Evolutionary conservation across 2,329 filamentous ascomycete species (phyloP).

Genomic region (Neofusicoccum sp.): DNA sequence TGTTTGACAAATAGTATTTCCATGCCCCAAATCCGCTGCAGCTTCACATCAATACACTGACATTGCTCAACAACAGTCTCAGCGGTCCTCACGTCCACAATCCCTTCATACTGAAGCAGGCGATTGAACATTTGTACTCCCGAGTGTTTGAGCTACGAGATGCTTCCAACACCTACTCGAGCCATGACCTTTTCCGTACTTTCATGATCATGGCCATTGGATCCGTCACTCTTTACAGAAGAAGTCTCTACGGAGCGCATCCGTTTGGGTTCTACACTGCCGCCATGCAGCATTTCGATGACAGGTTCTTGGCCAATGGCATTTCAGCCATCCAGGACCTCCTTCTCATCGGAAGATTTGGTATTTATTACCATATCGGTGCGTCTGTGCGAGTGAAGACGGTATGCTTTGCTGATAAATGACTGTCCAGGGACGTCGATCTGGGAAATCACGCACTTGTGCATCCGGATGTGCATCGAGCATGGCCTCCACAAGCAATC

Average conservation of each 20-base stretch:
- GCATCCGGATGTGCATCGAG: conserved; percentile 43
- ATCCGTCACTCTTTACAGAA: conserved; percentile 36
- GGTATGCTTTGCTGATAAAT: neutral
- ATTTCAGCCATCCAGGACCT: conserved; percentile 42
- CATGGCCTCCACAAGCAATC: conserved; percentile 33
- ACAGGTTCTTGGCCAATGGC: conserved; percentile 32
- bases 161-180: neutral
- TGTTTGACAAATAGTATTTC: neutral
- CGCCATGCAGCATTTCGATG: conserved; percentile 34
- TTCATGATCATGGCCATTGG: conserved; percentile 42
- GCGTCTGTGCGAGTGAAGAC: conserved; percentile 27
- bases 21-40: neutral
- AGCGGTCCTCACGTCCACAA: neutral
- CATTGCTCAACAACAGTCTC: neutral
- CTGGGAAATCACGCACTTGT: conserved; percentile 43
- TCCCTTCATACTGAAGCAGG: neutral
- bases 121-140: neutral
- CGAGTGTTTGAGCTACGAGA: neutral
- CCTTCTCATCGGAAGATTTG: conserved; percentile 42
- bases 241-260: conserved; percentile 32
- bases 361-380: conserved; percentile 45
- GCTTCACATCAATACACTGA: neutral
- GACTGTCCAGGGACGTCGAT: neutral
- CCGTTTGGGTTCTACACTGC: conserved; percentile 44
- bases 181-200: conserved; percentile 35